These are phyloP conservation scores for Plantago lanceolata DNA, from an alignment of 305 asterid genomes.

Conservation along the genomic window DNA sequence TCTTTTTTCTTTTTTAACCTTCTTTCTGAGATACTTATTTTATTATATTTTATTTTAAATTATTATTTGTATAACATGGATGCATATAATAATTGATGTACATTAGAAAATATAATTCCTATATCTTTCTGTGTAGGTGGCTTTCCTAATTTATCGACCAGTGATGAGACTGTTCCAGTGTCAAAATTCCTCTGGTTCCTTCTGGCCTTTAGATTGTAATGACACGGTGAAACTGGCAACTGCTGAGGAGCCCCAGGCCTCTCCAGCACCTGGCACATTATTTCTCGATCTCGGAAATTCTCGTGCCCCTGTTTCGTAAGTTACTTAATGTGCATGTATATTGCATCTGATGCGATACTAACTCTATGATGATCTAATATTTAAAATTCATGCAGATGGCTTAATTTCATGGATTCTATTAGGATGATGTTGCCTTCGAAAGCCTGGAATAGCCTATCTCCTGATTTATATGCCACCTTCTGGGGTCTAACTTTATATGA, in stretches of 20 bases:
- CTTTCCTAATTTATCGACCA: slow-evolving; percentile 91
- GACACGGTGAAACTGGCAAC: slow-evolving; percentile 41
- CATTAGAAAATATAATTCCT: slow-evolving; percentile 5
- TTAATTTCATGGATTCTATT: slow-evolving; percentile 76
- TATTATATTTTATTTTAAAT: too few relatives aligned
- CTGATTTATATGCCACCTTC: slow-evolving; percentile 94
- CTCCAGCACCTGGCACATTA: slow-evolving; percentile 41
- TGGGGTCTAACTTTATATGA: slow-evolving; percentile 99
- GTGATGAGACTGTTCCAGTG: slow-evolving; percentile 93
- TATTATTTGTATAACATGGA: too few relatives aligned
- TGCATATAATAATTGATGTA: slow-evolving; percentile 4
- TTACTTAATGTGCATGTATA: slow-evolving; percentile 4
- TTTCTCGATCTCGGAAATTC: slow-evolving; percentile 80
- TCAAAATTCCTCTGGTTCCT: slow-evolving; percentile 50
- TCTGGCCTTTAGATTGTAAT: slow-evolving; percentile 82
- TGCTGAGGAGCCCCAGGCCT: slow-evolving; percentile 57
- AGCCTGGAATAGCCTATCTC: slow-evolving; percentile 99
- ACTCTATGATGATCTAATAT: neutral
- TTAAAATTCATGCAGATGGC: slow-evolving; percentile 63
- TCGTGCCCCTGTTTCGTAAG: slow-evolving; percentile 65
- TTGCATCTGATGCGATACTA: neutral
- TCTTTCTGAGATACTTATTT: neutral
- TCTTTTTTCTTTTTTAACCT: neutral
- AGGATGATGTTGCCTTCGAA: slow-evolving; percentile 89
- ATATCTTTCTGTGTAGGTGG: slow-evolving; percentile 58